Evolutionary conservation across 768 basidiomycete genomes (phyloP).

Genomic region (Clitopilus hobsonii): DNA sequence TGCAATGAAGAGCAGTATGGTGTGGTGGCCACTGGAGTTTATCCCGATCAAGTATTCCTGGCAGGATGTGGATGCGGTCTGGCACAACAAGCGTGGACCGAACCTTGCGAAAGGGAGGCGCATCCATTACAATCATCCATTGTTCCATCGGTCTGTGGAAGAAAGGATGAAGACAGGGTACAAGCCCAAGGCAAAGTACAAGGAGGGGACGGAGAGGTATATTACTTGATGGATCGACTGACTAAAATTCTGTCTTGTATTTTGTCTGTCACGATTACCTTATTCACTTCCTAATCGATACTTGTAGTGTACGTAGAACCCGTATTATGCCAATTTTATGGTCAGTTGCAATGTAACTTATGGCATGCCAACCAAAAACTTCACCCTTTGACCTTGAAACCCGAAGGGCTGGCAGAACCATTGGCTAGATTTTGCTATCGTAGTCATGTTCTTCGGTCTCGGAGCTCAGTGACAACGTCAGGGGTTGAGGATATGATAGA

Average conservation of each 20-base stretch:
- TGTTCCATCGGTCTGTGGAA: conserved; percentile 62
- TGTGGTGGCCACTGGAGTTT: conserved; percentile 74
- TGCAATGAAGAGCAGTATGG: conserved; percentile 31
- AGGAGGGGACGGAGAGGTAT: conserved; percentile 41
- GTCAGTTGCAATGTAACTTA: background rate
- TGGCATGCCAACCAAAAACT: too few species aligned
- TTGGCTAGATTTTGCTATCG: too few species aligned
- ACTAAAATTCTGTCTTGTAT: too few species aligned
- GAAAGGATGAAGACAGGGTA: conserved; percentile 52
- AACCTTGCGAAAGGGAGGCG: conserved; percentile 56
- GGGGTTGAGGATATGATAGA: too few species aligned
- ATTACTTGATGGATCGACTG: conserved; percentile 24
- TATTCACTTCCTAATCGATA: too few species aligned
- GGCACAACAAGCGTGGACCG: conserved; percentile 34
- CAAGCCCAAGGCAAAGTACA: conserved; percentile 53
- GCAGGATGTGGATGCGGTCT: conserved; percentile 51
- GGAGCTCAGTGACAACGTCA: too few species aligned
- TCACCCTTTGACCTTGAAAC: too few species aligned
- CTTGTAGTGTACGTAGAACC: too few species aligned
- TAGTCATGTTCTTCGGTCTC: too few species aligned
- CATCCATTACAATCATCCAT: conserved; percentile 40
- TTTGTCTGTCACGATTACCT: too few species aligned
- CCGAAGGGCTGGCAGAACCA: too few species aligned
- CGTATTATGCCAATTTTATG: background rate
- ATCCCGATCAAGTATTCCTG: conserved; percentile 48